Evolutionary conservation across 164 flowering plant genomes (phyloP).

Genomic region (Tetracentron sinense): DNA sequence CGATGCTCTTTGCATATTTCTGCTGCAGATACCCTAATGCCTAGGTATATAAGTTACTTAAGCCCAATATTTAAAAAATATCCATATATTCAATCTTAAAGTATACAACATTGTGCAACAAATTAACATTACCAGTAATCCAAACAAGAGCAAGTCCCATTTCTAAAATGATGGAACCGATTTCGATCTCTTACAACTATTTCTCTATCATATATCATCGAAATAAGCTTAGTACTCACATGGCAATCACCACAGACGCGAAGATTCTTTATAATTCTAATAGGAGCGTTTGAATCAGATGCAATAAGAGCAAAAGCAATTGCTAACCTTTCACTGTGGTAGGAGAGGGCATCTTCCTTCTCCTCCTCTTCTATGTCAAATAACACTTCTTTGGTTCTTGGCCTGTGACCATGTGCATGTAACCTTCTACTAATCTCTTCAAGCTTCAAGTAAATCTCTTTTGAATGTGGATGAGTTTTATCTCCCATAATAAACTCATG

Average conservation of each 20-base stretch:
- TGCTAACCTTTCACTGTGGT: slow-evolving; percentile 50
- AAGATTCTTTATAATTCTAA: slow-evolving; percentile 43
- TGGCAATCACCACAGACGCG: no score
- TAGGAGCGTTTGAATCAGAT: slow-evolving; percentile 21
- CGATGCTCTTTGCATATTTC: no score
- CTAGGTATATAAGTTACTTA: no score
- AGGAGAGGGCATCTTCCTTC: slow-evolving; percentile 44
- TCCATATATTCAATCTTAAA: no score
- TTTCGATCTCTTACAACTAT: slow-evolving; percentile 34
- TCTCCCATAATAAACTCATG: slow-evolving; percentile 45
- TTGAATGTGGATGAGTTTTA: slow-evolving; percentile 26
- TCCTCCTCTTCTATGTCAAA: no score
- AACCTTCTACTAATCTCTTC: slow-evolving; percentile 26
- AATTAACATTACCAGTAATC: slow-evolving; percentile 14
- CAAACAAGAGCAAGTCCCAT: slow-evolving; percentile 20
- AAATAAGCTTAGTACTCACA: slow-evolving; percentile 35
- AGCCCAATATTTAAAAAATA: no score
- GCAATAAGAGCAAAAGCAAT: slow-evolving; percentile 45
- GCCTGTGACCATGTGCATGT: slow-evolving; percentile 25
- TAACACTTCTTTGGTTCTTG: slow-evolving; percentile 24
- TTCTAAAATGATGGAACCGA: no score
- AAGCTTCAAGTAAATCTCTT: no score
- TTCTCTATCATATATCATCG: slow-evolving; percentile 28
- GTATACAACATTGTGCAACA: no score
- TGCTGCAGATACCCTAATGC: no score